Conservation (phyloP, 202 grass and related monocot species). For the Setaria viridis region DNA sequence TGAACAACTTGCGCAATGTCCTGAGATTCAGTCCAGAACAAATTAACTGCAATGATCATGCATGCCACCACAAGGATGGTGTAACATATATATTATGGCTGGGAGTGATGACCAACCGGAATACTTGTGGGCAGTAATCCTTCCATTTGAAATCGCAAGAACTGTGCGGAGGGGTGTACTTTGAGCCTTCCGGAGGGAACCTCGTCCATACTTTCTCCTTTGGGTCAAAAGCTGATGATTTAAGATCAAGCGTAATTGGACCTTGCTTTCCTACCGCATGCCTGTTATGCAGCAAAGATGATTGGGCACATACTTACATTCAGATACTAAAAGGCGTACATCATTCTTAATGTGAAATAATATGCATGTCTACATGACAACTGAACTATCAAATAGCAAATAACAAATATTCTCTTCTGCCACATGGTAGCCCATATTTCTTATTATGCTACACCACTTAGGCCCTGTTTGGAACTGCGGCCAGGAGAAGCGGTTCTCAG, state of each 20-base stretch:
- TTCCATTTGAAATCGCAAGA: slow-evolving; percentile 99
- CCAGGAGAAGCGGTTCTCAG: too few relatives aligned
- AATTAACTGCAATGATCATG: slow-evolving; percentile 13
- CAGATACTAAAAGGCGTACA: background rate
- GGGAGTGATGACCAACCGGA: slow-evolving; percentile 62
- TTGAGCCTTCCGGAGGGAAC: slow-evolving; percentile 95
- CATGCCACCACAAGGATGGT: background rate
- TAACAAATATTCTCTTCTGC: background rate
- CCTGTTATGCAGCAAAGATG: slow-evolving; percentile 44
- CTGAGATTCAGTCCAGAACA: slow-evolving; percentile 54
- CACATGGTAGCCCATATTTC: background rate
- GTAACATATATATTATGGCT: slow-evolving; percentile 1
- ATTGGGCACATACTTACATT: slow-evolving; percentile 2
- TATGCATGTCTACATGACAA: background rate
- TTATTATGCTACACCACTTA: slow-evolving; percentile 28
- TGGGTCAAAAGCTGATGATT: slow-evolving; percentile 87
- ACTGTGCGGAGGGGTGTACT: slow-evolving; percentile 91
- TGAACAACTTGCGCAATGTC: slow-evolving; percentile 91
- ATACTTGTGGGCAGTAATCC: slow-evolving; percentile 97
- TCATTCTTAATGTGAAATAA: background rate
- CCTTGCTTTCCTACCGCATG: slow-evolving; percentile 94
- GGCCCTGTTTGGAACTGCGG: background rate
- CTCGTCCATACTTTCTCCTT: slow-evolving; percentile 99
- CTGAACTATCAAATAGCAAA: background rate
- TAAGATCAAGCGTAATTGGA: slow-evolving; percentile 78